These are phyloP conservation scores for Triglochin maritima DNA, from an alignment of 106 monocot species.

Conservation along the genomic window DNA sequence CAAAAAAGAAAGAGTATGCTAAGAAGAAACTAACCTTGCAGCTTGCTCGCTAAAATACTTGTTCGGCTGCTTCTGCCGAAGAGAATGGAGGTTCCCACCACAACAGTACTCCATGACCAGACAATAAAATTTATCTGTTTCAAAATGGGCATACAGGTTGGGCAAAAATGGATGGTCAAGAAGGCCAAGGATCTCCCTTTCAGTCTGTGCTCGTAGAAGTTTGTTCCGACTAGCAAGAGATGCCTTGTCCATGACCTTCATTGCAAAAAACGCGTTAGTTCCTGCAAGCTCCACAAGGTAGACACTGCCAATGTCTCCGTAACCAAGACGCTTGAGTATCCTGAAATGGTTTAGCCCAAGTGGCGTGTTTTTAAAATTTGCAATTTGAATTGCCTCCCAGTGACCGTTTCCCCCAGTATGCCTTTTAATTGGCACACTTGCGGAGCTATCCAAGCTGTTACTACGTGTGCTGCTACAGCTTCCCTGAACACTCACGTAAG, in stretches of 20 bases:
- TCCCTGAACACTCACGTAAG: too few species aligned
- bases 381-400: too few species aligned
- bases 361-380: too few species aligned
- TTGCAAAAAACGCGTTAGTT: conserved; percentile 15
- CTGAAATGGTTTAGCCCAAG: conserved; percentile 2
- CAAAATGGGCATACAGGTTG: conserved; percentile 2
- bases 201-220: conserved; percentile 10
- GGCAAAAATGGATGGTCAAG: conserved; percentile 15
- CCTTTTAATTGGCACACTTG: too few species aligned
- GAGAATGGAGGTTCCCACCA: conserved; percentile 10
- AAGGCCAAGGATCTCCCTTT: conserved; percentile 12
- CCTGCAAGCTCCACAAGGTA: conserved; percentile 13
- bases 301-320: conserved; percentile 16
- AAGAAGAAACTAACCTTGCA: conserved; percentile 1
- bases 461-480: too few species aligned
- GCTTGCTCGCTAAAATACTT: conserved; percentile 9
- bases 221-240: conserved; percentile 5
- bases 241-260: conserved; percentile 19
- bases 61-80: conserved; percentile 10
- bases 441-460: too few species aligned
- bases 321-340: conserved; percentile 12
- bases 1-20: background rate
- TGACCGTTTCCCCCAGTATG: too few species aligned
- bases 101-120: conserved; percentile 14
- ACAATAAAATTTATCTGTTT: conserved; percentile 4